A percentile compares a stretch with the other conserved stretches of the same genome.
Evolutionary conservation across 116 monocot genomes (phyloP).

Genomic region (Posidonia oceanica): DNA sequence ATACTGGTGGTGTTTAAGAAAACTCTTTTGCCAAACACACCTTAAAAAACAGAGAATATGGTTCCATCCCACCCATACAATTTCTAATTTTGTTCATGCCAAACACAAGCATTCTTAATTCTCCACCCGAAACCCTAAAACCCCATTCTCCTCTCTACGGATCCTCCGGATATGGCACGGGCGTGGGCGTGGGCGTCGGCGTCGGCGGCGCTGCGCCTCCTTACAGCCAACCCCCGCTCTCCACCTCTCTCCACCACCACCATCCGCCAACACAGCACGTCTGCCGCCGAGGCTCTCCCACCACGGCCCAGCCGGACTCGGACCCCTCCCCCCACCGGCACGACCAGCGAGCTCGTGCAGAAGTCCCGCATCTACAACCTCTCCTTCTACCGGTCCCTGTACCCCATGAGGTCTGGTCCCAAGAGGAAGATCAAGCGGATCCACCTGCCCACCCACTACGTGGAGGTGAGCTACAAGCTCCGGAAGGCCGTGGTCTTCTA

Average conservation of each 20-base stretch:
- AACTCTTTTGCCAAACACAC: too few species aligned
- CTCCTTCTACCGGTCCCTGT: slow-evolving; percentile 10
- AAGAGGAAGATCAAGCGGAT: slow-evolving; percentile 11
- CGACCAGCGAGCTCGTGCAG: slow-evolving; percentile 2
- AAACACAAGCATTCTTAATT: too few species aligned
- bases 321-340: not conserved
- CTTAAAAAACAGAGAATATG: too few species aligned
- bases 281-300: not conserved
- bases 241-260: not conserved
- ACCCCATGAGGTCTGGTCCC: slow-evolving; percentile 8
- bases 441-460: slow-evolving; percentile 14
- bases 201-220: not conserved
- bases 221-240: not conserved
- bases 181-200: not conserved
- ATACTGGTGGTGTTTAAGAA: too few species aligned
- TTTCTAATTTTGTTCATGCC: too few species aligned
- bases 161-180: slow-evolving; percentile 1
- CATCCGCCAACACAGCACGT: not conserved
- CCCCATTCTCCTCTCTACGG: not conserved
- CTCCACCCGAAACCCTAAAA: not conserved
- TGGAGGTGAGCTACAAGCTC: slow-evolving; percentile 15
- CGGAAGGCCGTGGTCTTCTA: slow-evolving; percentile 17
- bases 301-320: not conserved
- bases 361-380: slow-evolving; percentile 16
- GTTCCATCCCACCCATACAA: too few species aligned